Evolutionary conservation across 2,329 filamentous ascomycete genomes (phyloP), one percentile per base, ranked within the genome.

Genomic region (Epicoccum sorghinum): DNA sequence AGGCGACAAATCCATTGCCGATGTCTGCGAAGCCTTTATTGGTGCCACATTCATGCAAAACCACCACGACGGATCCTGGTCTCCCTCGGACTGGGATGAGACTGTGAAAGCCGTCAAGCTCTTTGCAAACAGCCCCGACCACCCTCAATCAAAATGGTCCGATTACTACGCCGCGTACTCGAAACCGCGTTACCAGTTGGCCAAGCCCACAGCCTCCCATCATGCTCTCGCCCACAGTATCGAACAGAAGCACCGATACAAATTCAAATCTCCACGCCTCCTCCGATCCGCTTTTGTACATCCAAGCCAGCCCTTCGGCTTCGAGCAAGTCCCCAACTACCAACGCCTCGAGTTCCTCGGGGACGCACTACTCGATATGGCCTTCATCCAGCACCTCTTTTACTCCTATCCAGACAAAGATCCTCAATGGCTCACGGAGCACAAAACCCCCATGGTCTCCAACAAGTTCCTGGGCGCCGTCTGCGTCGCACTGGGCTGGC

Each of bases 371-470:
- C 85, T 96, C 1, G 93, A 97, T 69, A 89, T 93, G 85, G 89
- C 82, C 9, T 91, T 89, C 65, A 88, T 98, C 49, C 89, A 93
- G 64, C 86, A 90, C 64, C 81, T 99, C 4, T 98, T 91, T 76
- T 82, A 86, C 62, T 82, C 80, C 3, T 91, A 89, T 64, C 91
- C 92, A 0, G 79, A 85, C 46, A 90, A 89, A 53, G 92, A 96
- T 67, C 93, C 95, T 0, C 93, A 98, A 71, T 98, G 93, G 93
- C 81, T 99, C 55, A 98, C 95, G 0, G 95, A 98, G 75, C 93
- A 98, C 81, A 98, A 98, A 77, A 97, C 96, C 87, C 91, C 93
- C n/a, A 97, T 99, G 90, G 93, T 95, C 0, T 95, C 91, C 47
- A 99, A 99, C 77, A 92, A 93, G 57, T 99, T 98, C 69, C 82